These are phyloP conservation scores for Trichoderma lentiforme DNA, from an alignment of 2,329 filamentous ascomycete genomes.

Conservation along the genomic window DNA sequence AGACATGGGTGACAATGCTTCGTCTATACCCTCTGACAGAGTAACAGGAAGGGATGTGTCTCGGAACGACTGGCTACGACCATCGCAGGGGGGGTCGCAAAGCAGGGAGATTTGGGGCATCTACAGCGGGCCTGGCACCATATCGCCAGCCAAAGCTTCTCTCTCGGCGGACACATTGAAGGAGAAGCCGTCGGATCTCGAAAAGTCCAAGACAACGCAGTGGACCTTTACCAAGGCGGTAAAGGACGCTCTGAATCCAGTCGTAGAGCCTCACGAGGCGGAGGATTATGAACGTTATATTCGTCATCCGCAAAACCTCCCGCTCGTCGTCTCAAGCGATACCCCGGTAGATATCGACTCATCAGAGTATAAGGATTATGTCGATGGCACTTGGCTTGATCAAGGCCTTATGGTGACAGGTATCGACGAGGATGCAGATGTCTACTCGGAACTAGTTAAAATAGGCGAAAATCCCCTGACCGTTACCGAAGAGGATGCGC, in stretches of 20 bases:
- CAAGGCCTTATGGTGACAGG: conserved; percentile 56
- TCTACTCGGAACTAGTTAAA: conserved; percentile 74
- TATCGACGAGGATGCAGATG: conserved; percentile 40
- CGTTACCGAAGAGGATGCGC: conserved; percentile 79
- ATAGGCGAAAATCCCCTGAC: conserved; percentile 81
- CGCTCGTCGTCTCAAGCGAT: conserved; percentile 72
- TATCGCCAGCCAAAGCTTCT: conserved; percentile 8
- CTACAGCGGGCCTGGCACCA: background rate
- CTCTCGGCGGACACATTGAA: conserved; percentile 28
- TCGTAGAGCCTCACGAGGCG: conserved; percentile 70
- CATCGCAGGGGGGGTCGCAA: conserved; percentile 36
- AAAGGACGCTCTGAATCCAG: conserved; percentile 79
- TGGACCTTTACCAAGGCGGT: conserved; percentile 88
- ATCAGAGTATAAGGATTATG: conserved; percentile 76
- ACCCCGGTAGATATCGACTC: conserved; percentile 56
- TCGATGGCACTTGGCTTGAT: conserved; percentile 64
- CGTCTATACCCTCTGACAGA: conserved; percentile 39
- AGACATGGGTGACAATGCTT: conserved; percentile 38
- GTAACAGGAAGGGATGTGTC: conserved; percentile 47
- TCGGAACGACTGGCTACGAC: conserved; percentile 57
- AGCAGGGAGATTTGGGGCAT: conserved; percentile 31
- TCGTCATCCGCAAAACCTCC: conserved; percentile 81
- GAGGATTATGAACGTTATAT: conserved; percentile 89
- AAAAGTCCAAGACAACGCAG: conserved; percentile 79
- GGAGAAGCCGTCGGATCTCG: conserved; percentile 57